These are phyloP conservation scores for Diospyros kaki DNA, from an alignment of 148 eudicot genomes.

Conservation along the genomic window DNA sequence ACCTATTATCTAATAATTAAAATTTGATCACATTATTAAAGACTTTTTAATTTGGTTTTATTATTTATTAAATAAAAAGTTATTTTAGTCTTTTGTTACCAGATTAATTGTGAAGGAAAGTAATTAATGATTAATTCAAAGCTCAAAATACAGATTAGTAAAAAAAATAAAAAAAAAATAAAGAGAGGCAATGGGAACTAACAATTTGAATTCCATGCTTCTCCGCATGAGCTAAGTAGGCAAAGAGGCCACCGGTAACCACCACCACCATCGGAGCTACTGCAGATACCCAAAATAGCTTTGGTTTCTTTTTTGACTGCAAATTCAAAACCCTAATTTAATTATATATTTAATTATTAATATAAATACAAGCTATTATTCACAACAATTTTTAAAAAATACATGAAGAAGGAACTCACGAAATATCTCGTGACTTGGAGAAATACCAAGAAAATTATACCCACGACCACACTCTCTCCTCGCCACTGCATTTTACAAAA, in stretches of 20 bases:
- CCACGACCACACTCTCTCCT: constrained; percentile 69
- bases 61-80: too few relatives aligned
- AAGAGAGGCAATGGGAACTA: constrained; percentile 19
- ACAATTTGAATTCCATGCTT: constrained; percentile 73
- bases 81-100: too few relatives aligned
- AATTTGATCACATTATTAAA: too few relatives aligned
- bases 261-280: constrained; percentile 70
- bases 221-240: constrained; percentile 65
- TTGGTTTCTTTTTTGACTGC: constrained; percentile 73
- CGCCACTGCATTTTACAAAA: constrained; percentile 42
- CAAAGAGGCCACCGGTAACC: constrained; percentile 55
- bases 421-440: constrained; percentile 58
- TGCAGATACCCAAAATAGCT: constrained; percentile 76
- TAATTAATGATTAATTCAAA: too few relatives aligned
- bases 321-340: background rate
- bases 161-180: too few relatives aligned
- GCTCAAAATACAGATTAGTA: too few relatives aligned
- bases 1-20: too few relatives aligned
- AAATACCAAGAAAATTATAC: constrained; percentile 59
- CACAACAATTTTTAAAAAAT: background rate
- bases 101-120: too few relatives aligned
- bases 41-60: too few relatives aligned
- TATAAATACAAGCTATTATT: background rate
- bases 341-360: background rate
- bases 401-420: constrained; percentile 30